Percentiles rank a stretch among this genome's conserved stretches.
Conservation (phyloP, 768 basidiomycete species). For the Trametes elegans region DNA sequence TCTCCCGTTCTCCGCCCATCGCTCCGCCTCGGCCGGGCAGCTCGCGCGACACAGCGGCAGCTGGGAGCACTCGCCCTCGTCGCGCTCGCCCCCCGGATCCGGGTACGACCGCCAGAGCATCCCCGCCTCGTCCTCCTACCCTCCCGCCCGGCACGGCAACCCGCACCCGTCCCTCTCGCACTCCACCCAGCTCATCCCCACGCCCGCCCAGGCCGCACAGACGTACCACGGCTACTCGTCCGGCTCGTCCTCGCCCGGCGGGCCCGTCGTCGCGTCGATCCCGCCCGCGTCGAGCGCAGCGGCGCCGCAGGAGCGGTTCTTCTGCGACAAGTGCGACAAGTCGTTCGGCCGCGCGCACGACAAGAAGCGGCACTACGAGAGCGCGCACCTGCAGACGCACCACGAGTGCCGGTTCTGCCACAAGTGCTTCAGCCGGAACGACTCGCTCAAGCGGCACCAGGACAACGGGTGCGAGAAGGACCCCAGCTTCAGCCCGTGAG, state of each 20-base stretch:
- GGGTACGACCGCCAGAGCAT: conserved; percentile 4
- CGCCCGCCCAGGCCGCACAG: conserved; percentile 22
- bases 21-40: background rate
- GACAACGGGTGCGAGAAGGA: conserved; percentile 79
- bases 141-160: background rate
- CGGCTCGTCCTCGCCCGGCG: conserved; percentile 8
- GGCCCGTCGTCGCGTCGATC: conserved; percentile 22
- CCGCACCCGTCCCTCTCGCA: conserved; percentile 18
- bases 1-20: conserved; percentile 13
- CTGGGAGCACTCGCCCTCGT: conserved; percentile 5
- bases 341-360: conserved; percentile 82
- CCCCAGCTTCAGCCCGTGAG: conserved; percentile 33
- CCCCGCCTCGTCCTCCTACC: background rate
- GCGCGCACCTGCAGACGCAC: conserved; percentile 61
- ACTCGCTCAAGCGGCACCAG: conserved; percentile 79
- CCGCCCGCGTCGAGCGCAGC: conserved; percentile 26
- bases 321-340: conserved; percentile 74
- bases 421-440: conserved; percentile 76
- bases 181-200: conserved; percentile 20
- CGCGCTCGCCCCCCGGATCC: background rate
- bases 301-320: conserved; percentile 60
- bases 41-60: conserved; percentile 1
- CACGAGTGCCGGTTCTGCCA: conserved; percentile 73
- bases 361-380: conserved; percentile 78
- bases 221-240: conserved; percentile 16